These are phyloP conservation scores for Umbilicus rupestris DNA, from an alignment of 164 flowering plant genomes.

Conservation along the genomic window DNA sequence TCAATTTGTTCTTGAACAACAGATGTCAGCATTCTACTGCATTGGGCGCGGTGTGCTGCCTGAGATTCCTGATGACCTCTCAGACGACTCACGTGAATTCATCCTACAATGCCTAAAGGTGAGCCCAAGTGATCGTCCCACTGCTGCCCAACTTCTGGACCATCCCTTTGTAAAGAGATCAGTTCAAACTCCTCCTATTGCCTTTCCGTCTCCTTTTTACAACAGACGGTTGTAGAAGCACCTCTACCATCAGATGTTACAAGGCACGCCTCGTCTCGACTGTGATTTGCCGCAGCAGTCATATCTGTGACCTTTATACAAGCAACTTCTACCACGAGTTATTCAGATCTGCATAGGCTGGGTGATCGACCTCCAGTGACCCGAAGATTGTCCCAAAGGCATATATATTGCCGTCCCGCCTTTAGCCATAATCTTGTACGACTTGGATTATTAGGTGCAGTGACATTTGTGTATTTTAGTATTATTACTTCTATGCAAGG, in stretches of 20 bases:
- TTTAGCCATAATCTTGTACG: not conserved
- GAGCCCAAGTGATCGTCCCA: slow-evolving; percentile 58
- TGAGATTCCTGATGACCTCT: slow-evolving; percentile 50
- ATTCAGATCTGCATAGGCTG: not conserved
- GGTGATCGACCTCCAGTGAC: not conserved
- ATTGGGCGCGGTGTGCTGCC: slow-evolving; percentile 75
- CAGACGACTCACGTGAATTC: slow-evolving; percentile 65
- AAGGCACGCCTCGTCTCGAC: not conserved
- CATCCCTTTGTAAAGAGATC: slow-evolving; percentile 67
- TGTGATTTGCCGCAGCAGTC: not conserved
- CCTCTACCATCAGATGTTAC: not conserved
- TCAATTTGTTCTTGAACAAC: slow-evolving; percentile 14
- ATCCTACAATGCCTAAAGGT: slow-evolving; percentile 57
- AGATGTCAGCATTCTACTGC: slow-evolving; percentile 67
- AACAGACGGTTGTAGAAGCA: not conserved
- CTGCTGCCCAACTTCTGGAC: slow-evolving; percentile 65
- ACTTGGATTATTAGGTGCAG: not conserved
- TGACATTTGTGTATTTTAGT: not conserved
- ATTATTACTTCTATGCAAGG: not conserved
- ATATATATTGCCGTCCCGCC: not conserved
- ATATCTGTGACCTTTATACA: too few relatives aligned
- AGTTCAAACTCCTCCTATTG: slow-evolving; percentile 24
- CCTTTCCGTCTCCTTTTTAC: slow-evolving; percentile 21
- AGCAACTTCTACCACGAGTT: not conserved
- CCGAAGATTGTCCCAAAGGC: not conserved